Conservation (phyloP, 2,329 filamentous ascomycete species). For the Aspergillus neotritici region DNA sequence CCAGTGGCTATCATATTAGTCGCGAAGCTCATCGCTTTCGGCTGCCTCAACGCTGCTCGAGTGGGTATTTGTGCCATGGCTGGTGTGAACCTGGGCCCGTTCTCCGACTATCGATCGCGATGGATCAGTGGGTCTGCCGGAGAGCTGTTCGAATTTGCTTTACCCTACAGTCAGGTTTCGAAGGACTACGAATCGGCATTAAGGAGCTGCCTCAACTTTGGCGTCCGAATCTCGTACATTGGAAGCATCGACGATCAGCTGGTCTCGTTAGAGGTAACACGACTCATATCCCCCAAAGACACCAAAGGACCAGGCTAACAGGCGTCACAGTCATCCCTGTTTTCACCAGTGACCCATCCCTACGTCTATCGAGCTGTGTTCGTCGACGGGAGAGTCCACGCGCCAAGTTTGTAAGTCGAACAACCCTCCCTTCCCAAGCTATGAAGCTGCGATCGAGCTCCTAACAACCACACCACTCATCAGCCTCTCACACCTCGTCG, state of each 20-base stretch:
- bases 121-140: slow-evolving; percentile 87
- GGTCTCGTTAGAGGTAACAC: slow-evolving; percentile 74
- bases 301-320: not conserved
- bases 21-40: slow-evolving; percentile 85
- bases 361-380: slow-evolving; percentile 96
- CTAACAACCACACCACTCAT: slow-evolving; percentile 6
- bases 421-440: not conserved
- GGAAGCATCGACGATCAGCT: slow-evolving; percentile 97
- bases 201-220: slow-evolving; percentile 67
- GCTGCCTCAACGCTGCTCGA: slow-evolving; percentile 68
- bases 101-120: slow-evolving; percentile 82
- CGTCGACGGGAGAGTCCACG: slow-evolving; percentile 85
- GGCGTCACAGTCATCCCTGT: slow-evolving; percentile 64
- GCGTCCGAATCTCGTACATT: slow-evolving; percentile 77
- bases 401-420: slow-evolving; percentile 69
- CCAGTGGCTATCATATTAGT: slow-evolving; percentile 89
- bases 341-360: slow-evolving; percentile 78
- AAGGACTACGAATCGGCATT: slow-evolving; percentile 73
- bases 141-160: slow-evolving; percentile 89
- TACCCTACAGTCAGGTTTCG: slow-evolving; percentile 74
- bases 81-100: slow-evolving; percentile 88
- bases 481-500: slow-evolving; percentile 79
- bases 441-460: not conserved
- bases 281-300: too few relatives aligned
- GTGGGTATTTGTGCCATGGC: slow-evolving; percentile 87